Evolutionary conservation across 257 asterid genomes (phyloP), one percentile per base, ranked within the genome.

Genomic region (Nicotiana paniculata): DNA sequence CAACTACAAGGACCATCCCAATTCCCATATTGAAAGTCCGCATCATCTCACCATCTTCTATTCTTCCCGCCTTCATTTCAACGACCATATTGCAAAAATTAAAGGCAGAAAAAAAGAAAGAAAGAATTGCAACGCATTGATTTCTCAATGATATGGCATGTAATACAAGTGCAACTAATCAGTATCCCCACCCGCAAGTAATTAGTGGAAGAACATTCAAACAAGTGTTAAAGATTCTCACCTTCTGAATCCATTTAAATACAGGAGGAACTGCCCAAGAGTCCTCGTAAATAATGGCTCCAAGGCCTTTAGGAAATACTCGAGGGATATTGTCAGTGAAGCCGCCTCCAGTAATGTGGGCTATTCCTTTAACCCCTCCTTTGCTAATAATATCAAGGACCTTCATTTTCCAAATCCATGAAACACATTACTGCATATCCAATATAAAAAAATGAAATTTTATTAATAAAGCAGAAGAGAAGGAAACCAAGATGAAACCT

Each of bases 311-410:
- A 43, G 98, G 98, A 78, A 96, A 91, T 53, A 96, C 93, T 62
- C 97, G 87, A n/a, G 99, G 99, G 82, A 96, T 96, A 77, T 96
- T 96, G 66, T 96, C 99, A 0, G 97, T 96, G 82, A 94, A 94
- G 67, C 99, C 97, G 57, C 99, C 99, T 6, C 99, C 99, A 0
- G 98, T 94, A 85, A 96, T 93, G 88, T 94, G 99, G 48, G 99
- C 98, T 13, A 96, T 94, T 85, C 98, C 99, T 89, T 96, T 96
- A 65, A 96, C 94, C 10, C 98, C 97, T 67, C 99, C 99, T 85
- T 86, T 89, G 90, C 87, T 86, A 33, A 96, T 86, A 80, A 96
- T 89, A 69, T 94, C 97, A 78, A 96, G 97, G 76, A 96, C 98
- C 99, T 96, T 83, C 32, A 77, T 68, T 39, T 28, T 65, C 53